phyloP scores from a whole-genome alignment of 768 basidiomycete genomes.

The Astraeus odoratus region DNA sequence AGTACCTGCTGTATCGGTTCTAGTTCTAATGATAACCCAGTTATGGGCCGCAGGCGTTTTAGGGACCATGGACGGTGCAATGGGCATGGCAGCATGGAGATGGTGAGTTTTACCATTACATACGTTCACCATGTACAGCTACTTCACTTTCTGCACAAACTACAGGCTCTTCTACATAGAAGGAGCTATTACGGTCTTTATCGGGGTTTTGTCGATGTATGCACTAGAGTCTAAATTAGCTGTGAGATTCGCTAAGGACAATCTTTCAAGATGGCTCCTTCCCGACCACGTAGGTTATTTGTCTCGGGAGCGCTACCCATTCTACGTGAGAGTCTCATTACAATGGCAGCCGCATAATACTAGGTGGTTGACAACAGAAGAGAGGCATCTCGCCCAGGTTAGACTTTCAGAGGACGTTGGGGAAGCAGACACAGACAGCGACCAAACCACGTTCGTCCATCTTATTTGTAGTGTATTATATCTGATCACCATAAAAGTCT shows the following conservation, averaged over 20 bases:
- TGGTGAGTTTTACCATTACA: slow-evolving; percentile 36
- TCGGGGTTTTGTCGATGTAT: slow-evolving; percentile 51
- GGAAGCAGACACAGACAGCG: slow-evolving; percentile 57
- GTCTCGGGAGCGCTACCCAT: background rate
- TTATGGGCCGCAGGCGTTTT: slow-evolving; percentile 74
- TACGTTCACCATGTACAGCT: background rate
- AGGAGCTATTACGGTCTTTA: slow-evolving; percentile 54
- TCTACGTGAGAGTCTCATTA: background rate
- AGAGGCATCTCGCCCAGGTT: slow-evolving; percentile 54
- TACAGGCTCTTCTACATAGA: slow-evolving; percentile 66
- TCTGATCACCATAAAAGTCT: slow-evolving; percentile 5
- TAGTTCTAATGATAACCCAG: slow-evolving; percentile 21
- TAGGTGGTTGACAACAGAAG: slow-evolving; percentile 43
- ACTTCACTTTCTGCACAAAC: background rate
- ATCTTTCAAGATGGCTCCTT: slow-evolving; percentile 40
- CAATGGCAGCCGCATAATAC: slow-evolving; percentile 52
- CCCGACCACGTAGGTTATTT: slow-evolving; percentile 48
- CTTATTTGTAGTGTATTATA: background rate
- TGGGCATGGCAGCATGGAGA: slow-evolving; percentile 65
- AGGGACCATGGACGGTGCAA: slow-evolving; percentile 56
- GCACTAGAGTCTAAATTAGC: background rate
- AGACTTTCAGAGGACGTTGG: slow-evolving; percentile 64
- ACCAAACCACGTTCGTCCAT: slow-evolving; percentile 45
- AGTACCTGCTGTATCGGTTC: background rate
- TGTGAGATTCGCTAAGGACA: background rate